Conservation (phyloP, 139 green algal genomes). For the Dunaliella sp. region DNA sequence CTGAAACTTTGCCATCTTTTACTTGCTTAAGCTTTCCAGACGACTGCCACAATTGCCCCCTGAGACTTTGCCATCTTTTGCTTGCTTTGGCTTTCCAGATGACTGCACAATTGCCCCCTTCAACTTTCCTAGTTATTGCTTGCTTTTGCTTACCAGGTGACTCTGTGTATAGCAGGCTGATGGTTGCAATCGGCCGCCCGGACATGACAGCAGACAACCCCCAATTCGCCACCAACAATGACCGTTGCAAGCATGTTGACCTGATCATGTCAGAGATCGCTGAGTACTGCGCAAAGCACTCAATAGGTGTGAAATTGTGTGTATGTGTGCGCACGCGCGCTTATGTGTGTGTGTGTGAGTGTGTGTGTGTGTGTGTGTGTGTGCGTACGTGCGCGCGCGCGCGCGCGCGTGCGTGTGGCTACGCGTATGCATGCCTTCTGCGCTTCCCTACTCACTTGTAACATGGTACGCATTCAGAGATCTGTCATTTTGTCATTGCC, state of each 20-base stretch:
- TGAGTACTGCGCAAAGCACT: conserved; percentile 19
- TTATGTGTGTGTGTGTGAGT: no score
- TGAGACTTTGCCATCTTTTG: background rate
- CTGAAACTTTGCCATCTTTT: background rate
- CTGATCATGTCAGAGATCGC: conserved; percentile 42
- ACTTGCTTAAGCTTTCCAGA: background rate
- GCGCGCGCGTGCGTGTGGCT: no score
- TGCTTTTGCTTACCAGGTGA: conserved; percentile 2
- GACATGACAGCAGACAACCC: conserved; percentile 69
- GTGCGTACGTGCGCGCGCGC: no score
- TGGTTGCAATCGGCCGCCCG: conserved; percentile 64
- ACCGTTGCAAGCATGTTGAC: conserved; percentile 35
- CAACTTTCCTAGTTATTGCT: background rate
- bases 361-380: no score
- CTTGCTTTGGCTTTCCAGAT: background rate
- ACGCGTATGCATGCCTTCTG: no score
- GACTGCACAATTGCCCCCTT: background rate
- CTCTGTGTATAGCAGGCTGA: conserved; percentile 73
- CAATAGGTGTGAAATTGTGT: conserved; percentile 50
- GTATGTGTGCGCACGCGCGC: no score
- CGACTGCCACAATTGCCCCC: background rate
- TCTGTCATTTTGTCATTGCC: no score
- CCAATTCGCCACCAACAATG: conserved; percentile 58
- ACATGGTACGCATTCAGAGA: no score
- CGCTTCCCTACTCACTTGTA: no score